These are phyloP conservation scores for Apiospora malaysiana DNA, from an alignment of 2,329 filamentous ascomycete species.

Conservation along the genomic window DNA sequence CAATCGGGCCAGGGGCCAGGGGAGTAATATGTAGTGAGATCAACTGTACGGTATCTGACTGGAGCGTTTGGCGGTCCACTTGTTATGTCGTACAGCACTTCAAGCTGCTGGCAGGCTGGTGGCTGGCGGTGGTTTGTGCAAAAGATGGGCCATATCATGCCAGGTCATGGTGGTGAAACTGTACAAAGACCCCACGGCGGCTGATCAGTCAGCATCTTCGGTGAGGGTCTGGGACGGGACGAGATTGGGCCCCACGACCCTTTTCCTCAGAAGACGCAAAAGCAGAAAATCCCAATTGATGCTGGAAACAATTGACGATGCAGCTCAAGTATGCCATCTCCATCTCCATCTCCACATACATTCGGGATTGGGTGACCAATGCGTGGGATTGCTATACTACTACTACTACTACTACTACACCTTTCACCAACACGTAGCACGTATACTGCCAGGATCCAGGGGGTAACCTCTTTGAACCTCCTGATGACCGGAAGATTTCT, in stretches of 20 bases:
- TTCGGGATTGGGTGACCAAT: neutral
- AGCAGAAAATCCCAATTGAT: neutral
- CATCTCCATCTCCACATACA: neutral
- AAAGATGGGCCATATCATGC: neutral
- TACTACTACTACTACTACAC: neutral
- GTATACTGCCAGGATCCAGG: neutral
- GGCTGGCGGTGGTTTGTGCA: conserved; percentile 13
- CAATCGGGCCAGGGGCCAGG: conserved; percentile 5
- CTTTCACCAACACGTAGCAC: neutral
- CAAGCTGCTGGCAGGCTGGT: neutral
- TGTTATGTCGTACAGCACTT: conserved; percentile 21
- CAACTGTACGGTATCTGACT: conserved; percentile 12
- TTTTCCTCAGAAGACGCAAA: neutral
- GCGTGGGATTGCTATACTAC: neutral
- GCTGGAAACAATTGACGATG: neutral
- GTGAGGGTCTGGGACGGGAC: conserved; percentile 13
- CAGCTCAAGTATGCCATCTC: neutral
- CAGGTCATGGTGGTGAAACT: neutral
- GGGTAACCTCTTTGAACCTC: neutral
- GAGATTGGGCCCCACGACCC: conserved; percentile 1
- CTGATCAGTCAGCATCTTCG: conserved; percentile 13
- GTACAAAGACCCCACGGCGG: neutral
- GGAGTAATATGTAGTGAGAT: neutral
- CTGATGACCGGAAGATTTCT: conserved; percentile 16
- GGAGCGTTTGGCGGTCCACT: conserved; percentile 18